Percentiles rank a stretch among this genome's conserved stretches.
Conservation (phyloP, 2,329 filamentous ascomycete species). For the Venturia carpophila region DNA sequence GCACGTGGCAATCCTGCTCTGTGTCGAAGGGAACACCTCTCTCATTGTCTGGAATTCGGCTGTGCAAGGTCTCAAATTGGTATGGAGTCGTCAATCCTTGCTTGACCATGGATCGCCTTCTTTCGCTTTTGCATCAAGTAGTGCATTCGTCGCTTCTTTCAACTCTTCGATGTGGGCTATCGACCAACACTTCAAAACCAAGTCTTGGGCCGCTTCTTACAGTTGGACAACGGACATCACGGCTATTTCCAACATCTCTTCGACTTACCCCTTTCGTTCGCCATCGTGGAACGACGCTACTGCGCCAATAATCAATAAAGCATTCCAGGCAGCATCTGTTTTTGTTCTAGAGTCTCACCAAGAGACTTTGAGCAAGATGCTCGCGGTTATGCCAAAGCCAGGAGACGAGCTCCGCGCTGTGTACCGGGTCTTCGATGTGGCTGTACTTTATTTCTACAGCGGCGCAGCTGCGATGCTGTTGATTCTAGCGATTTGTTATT, state of each 20-base stretch:
- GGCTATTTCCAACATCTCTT: slow-evolving; percentile 23
- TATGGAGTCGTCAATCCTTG: slow-evolving; percentile 22
- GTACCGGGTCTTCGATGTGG: slow-evolving; percentile 25
- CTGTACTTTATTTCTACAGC: slow-evolving; percentile 26
- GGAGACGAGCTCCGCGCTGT: slow-evolving; percentile 19
- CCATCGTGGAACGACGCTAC: slow-evolving; percentile 24
- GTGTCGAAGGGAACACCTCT: slow-evolving; percentile 25
- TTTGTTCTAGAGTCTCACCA: slow-evolving; percentile 26
- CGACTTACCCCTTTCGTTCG: slow-evolving; percentile 19
- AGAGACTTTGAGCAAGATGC: slow-evolving; percentile 25
- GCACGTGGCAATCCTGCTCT: slow-evolving; percentile 26
- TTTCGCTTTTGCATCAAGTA: slow-evolving; percentile 21
- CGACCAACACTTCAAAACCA: slow-evolving; percentile 22
- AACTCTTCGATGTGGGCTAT: slow-evolving; percentile 24
- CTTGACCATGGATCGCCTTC: slow-evolving; percentile 21
- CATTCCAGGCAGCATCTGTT: slow-evolving; percentile 24
- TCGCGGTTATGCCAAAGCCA: slow-evolving; percentile 21
- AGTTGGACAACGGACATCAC: slow-evolving; percentile 25
- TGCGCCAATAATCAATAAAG: slow-evolving; percentile 20
- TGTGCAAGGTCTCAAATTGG: slow-evolving; percentile 24
- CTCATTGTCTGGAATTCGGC: slow-evolving; percentile 21
- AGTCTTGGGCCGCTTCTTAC: slow-evolving; percentile 23
- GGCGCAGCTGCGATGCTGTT: slow-evolving; percentile 21
- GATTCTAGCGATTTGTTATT: slow-evolving; percentile 16
- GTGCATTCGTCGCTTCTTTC: slow-evolving; percentile 19